phyloP scores from a whole-genome alignment of 1,139 yeast species.

The Geotrichum fermentans region DNA sequence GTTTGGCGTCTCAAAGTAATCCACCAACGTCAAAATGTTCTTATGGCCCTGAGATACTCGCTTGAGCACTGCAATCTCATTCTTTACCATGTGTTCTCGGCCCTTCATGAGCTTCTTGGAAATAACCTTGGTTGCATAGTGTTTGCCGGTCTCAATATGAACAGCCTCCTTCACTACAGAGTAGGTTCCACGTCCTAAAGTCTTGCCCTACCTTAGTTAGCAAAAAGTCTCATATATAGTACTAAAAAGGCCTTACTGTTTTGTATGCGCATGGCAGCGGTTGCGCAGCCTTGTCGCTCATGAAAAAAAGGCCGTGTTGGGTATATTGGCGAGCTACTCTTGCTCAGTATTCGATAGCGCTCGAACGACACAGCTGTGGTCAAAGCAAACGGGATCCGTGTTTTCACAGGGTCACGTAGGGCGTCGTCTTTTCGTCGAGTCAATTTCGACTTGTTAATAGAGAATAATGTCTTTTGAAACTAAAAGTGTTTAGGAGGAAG shows the following conservation, averaged over 20 bases:
- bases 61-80: slow-evolving; percentile 52
- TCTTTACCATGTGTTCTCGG: slow-evolving; percentile 47
- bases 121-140: slow-evolving; percentile 43
- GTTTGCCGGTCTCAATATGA: slow-evolving; percentile 39
- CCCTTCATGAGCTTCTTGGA: slow-evolving; percentile 43
- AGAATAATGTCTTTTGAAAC: too few species aligned
- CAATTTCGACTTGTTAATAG: too few species aligned
- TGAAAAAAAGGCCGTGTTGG: too few species aligned
- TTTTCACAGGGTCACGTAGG: too few species aligned
- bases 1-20: slow-evolving; percentile 65
- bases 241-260: not conserved
- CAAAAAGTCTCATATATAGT: not conserved
- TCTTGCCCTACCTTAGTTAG: slow-evolving; percentile 20
- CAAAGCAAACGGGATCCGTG: too few species aligned
- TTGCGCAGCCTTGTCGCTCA: not conserved
- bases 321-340: too few species aligned
- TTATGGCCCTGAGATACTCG: slow-evolving; percentile 46
- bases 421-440: too few species aligned
- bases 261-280: slow-evolving; percentile 4
- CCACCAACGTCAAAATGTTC: slow-evolving; percentile 60
- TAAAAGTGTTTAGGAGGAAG: too few species aligned
- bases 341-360: too few species aligned
- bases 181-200: slow-evolving; percentile 42
- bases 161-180: slow-evolving; percentile 42
- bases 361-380: too few species aligned